Percentiles rank a stretch among this genome's conserved stretches.
phyloP scores from a whole-genome alignment of 2,329 filamentous ascomycete species.

The Pezicula carpinea region DNA sequence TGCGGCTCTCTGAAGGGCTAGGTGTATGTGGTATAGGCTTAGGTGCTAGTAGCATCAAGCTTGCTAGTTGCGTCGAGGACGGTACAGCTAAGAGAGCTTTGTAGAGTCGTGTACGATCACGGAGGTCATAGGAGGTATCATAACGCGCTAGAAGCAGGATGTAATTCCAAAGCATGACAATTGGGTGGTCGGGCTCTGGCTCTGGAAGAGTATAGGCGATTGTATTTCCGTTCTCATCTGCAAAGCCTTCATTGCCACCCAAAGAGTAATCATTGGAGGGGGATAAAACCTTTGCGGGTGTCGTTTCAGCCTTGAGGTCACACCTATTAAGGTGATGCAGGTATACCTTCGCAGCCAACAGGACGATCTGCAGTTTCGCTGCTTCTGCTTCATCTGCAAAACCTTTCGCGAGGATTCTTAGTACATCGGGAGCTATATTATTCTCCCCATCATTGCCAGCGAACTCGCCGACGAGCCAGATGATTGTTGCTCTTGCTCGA shows the following conservation, averaged over 20 bases:
- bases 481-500: slow-evolving; percentile 85
- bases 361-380: slow-evolving; percentile 85
- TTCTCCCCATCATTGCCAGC: slow-evolving; percentile 73
- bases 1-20: slow-evolving; percentile 80
- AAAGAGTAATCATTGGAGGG: slow-evolving; percentile 22
- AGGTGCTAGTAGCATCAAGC: slow-evolving; percentile 83
- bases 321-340: slow-evolving; percentile 76
- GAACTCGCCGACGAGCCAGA: slow-evolving; percentile 97
- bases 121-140: slow-evolving; percentile 90
- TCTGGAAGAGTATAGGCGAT: slow-evolving; percentile 13
- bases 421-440: slow-evolving; percentile 88
- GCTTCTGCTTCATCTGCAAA: slow-evolving; percentile 81
- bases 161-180: slow-evolving; percentile 79
- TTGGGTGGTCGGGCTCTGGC: slow-evolving; percentile 51
- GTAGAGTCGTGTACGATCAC: slow-evolving; percentile 86
- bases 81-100: slow-evolving; percentile 77
- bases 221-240: slow-evolving; percentile 15
- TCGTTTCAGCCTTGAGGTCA: slow-evolving; percentile 34
- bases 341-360: slow-evolving; percentile 95
- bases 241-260: slow-evolving; percentile 22
- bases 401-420: slow-evolving; percentile 80
- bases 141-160: slow-evolving; percentile 81
- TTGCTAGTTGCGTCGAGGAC: slow-evolving; percentile 73
- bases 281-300: neutral
- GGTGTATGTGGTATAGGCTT: slow-evolving; percentile 91